These are phyloP conservation scores for Suillus hirtellus DNA, from an alignment of 768 basidiomycete species.

Conservation along the genomic window DNA sequence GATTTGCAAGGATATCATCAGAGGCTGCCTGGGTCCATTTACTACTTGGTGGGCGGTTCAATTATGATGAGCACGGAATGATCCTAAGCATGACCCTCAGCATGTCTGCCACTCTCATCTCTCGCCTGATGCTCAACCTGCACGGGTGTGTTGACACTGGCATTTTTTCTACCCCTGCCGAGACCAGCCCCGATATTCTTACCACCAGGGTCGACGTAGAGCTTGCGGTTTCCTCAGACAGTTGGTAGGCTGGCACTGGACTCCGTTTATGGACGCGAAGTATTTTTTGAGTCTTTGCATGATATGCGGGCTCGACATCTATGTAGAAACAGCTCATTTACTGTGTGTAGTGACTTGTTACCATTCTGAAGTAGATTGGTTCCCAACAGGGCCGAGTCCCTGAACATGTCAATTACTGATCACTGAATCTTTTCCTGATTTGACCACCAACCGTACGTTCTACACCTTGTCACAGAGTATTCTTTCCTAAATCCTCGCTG, in stretches of 20 bases:
- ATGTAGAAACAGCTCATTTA: too few species aligned
- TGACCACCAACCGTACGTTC: not conserved
- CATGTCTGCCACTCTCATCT: slow-evolving; percentile 53
- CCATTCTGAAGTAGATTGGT: too few species aligned
- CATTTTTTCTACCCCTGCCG: slow-evolving; percentile 6
- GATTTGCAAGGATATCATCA: slow-evolving; percentile 19
- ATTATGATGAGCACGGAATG: not conserved
- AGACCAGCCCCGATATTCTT: not conserved
- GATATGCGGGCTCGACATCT: not conserved
- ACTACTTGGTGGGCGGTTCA: slow-evolving; percentile 44
- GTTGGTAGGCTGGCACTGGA: not conserved
- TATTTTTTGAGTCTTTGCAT: not conserved
- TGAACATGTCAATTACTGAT: too few species aligned
- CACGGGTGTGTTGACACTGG: slow-evolving; percentile 37
- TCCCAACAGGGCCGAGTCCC: too few species aligned
- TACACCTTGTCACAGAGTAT: too few species aligned
- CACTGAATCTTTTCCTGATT: not conserved
- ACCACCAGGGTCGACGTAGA: not conserved
- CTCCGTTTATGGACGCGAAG: not conserved
- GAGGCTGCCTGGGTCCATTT: slow-evolving; percentile 48
- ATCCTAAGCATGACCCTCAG: slow-evolving; percentile 24
- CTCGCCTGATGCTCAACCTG: slow-evolving; percentile 57
- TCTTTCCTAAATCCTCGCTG: too few species aligned
- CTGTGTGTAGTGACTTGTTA: too few species aligned
- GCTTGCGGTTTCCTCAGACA: not conserved